Evolutionary conservation across 2,329 filamentous ascomycete genomes (phyloP), one percentile per base, ranked within the genome.

Genomic region (Phialophora macrospora): DNA sequence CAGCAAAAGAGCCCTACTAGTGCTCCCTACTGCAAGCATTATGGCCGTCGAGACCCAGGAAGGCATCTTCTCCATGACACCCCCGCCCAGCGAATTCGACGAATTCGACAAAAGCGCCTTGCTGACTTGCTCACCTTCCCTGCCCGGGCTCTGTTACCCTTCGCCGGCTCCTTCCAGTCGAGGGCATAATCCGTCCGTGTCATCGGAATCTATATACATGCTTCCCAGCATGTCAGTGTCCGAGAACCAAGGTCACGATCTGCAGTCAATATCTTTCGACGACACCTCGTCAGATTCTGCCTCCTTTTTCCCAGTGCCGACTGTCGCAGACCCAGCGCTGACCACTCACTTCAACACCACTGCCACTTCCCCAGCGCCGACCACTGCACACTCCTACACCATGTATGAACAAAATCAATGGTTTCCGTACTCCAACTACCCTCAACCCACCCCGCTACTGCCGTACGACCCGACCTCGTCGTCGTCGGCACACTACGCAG

Each of bases 81-180:
- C 71, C 46, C 71, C 71, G 64, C 64, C 69, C 34, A 71, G 69
- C 60, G 69, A 72, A 24, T 67, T 67, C 63, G 71, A 70, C 60
- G 69, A 72, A 58, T 67, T 68, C 63, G 71, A 72, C 32, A 68
- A 71, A 57, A 67, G 44, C 54, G 57, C 56, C 52, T 59, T 72
- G 60, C 65, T 71, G 62, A 66, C 58, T 60, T 71, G 66, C 55
- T 71, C 70, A 60, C 65, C 68, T 51, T 67, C 66, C 49, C 44
- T 71, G 22, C 48, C 68, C 48, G 64, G 64, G 49, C 63, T 68
- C 49, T 68, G 59, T 32, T 72, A 72, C 60, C 71, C 71, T 30
- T 72, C 71, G 30, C 71, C 71, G 22, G 62, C 71, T 55, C 71
- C 71, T 48, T 72, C 71, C 30, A 69, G 64, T 52, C 65, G 58